Evolutionary conservation across 352 stramenopile genomes (phyloP), one percentile per base, ranked within the genome.

Genomic region (Peronospora belbahrii): DNA sequence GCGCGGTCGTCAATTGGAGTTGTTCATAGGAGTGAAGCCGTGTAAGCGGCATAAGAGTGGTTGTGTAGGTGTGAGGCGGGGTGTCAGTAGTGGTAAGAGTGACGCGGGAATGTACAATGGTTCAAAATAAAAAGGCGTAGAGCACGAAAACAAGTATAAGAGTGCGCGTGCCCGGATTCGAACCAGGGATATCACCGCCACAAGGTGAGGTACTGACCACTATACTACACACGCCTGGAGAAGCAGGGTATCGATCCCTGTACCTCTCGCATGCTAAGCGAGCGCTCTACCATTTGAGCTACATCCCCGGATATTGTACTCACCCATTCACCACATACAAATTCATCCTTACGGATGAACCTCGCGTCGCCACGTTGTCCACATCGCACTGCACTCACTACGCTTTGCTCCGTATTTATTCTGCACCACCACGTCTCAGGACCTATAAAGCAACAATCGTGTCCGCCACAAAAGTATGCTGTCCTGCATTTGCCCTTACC

Each of bases 211-310:
- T 52, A 52, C 45, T 45, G 45, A 52, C 35, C 45, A 39, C 34
- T 54, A 42, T 54, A 47, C 46, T 54, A 30, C 44, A 51, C 32
- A 52, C 34, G 34, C 45, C 34, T 52, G 45, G 45, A 52, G 35
- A 52, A 52, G 45, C 45, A 52, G 45, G 34, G 45, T 52, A 52
- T 52, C 45, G 34, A 44, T 52, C 45, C 34, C 45, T 52, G 34
- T 50, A 50, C 42, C 20, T 50, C 42, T 50, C 33, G 22, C 33
- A 43, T 42, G 33, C 33, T 43, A 32, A 32, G 27, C 27, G 27
- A 32, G 27, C 27, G 27, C 27, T 48, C 41, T 38, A 48, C 41
- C 27, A 30, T 51, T 51, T 42, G 32, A 43, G 43, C 43, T 42
- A 51, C 43, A 37, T 51, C 43, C 43, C 22, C 40, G 17, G 27